Conservation (phyloP, 163 green algal genomes). For the Smithsoniella earleae region DNA sequence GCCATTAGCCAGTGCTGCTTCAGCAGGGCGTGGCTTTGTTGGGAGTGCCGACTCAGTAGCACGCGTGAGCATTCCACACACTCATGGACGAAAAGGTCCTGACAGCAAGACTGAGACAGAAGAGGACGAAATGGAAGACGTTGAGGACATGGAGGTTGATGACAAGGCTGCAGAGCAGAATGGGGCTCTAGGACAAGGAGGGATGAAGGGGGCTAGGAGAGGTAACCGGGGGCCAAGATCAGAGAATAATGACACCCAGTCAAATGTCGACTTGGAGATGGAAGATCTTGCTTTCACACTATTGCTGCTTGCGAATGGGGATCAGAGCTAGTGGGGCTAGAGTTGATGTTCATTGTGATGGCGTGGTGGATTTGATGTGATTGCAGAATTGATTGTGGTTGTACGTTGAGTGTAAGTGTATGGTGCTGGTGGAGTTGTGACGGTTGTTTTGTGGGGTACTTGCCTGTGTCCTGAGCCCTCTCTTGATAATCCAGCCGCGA, state of each 20-base stretch:
- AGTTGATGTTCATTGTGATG: no score
- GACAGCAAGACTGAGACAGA: conserved; percentile 24
- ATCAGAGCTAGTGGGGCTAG: no score
- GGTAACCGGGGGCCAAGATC: neutral
- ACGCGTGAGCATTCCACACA: neutral
- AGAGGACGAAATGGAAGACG: conserved; percentile 9
- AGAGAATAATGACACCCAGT: conserved; percentile 3
- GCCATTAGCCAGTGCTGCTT: neutral
- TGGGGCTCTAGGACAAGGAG: no score
- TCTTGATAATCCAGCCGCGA: no score
- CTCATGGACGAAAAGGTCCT: neutral
- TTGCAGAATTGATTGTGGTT: no score
- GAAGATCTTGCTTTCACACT: conserved; percentile 28
- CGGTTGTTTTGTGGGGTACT: no score
- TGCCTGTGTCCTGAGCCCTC: no score
- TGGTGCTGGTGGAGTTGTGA: no score
- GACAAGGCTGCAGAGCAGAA: neutral
- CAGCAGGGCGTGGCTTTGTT: neutral
- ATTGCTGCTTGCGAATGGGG: conserved; percentile 25
- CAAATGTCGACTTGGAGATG: conserved; percentile 27
- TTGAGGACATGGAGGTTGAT: conserved; percentile 14
- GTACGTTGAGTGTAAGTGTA: no score
- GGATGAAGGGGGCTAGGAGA: no score
- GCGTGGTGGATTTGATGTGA: no score
- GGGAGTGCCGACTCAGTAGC: conserved; percentile 5